Base-by-base conservation (phyloP, 331 rosid species). In the Malus hybrid region DNA sequence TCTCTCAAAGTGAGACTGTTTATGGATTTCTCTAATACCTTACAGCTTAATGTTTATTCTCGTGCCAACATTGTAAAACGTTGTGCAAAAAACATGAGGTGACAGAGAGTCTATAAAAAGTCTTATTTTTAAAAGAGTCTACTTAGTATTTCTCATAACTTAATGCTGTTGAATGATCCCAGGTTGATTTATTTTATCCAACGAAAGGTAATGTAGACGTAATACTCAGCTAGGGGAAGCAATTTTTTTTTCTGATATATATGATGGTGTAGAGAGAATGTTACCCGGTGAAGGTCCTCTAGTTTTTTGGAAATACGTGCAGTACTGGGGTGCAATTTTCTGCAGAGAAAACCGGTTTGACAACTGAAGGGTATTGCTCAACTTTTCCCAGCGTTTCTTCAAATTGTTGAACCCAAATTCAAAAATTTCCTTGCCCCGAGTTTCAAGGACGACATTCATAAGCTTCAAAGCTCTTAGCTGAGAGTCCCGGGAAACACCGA, bases 301-400 rank as follows among this genome's bases (percentile, higher is more conserved):
- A 2, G 7, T 59, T 70, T 70, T 74, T 7, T 71, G 34, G 22
- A 67, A 79, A 61, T 60, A 85, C 36, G 66, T 39, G 68, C 89
- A 83, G 73, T 78, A 36, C 3, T 79, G 79, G 11, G 88, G 50
- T 33, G 54, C 76, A 1, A 78, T 2, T 61, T 83, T 77, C 76
- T 85, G 91, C 5, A 87, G 71, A 48, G 86, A 83, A 74, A 87
- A 87, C 6, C 89, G 84, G 65, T 76, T 87, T 33, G 91, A 80
- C 27, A 56, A 13, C 0, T 81, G 73, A 7, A 87, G 3, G 14
- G 68, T 20, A 2, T 66, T 56, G 11, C 20, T 83, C 63, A 87
- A 48, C n/a, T 14, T 79, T 13, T 2, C 68, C 89, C 89, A 87
- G 0, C 85, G 87, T 19, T 76, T 46, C 39, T 54, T 73, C 82